phyloP scores from a whole-genome alignment of 1,284 basidiomycete species.

The Erythrobasidium hasegawianum region DNA sequence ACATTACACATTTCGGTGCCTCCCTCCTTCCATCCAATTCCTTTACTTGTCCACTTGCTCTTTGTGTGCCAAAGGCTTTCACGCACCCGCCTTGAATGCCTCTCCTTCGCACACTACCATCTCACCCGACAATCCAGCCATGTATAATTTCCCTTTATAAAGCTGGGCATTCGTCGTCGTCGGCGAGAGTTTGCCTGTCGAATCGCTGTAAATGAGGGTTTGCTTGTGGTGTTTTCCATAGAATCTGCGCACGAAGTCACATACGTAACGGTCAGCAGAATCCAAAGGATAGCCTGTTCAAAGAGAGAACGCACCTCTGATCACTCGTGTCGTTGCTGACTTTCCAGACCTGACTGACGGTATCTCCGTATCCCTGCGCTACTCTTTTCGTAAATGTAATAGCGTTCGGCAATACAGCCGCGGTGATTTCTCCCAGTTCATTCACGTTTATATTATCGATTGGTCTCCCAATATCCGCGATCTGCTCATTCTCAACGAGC shows the following conservation, averaged over 20 bases:
- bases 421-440: constrained; percentile 36
- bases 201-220: constrained; percentile 37
- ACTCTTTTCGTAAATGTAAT: constrained; percentile 24
- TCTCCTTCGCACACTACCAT: constrained; percentile 19
- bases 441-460: constrained; percentile 42
- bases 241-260: too few species aligned
- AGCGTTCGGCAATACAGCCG: constrained; percentile 34
- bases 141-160: constrained; percentile 38
- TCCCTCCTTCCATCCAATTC: too few species aligned
- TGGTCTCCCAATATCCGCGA: constrained; percentile 34
- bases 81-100: constrained; percentile 6
- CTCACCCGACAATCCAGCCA: constrained; percentile 35
- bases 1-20: too few species aligned
- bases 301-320: constrained; percentile 12
- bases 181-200: constrained; percentile 34
- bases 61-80: neutral
- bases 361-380: constrained; percentile 19
- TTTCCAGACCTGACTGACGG: constrained; percentile 34
- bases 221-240: constrained; percentile 34
- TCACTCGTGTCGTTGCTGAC: constrained; percentile 37
- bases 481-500: constrained; percentile 32
- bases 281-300: too few species aligned
- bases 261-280: too few species aligned
- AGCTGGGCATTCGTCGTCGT: constrained; percentile 37
- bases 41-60: too few species aligned